Conservation (phyloP, 495 filamentous ascomycete genomes). For the Emericellopsis terricola region DNA sequence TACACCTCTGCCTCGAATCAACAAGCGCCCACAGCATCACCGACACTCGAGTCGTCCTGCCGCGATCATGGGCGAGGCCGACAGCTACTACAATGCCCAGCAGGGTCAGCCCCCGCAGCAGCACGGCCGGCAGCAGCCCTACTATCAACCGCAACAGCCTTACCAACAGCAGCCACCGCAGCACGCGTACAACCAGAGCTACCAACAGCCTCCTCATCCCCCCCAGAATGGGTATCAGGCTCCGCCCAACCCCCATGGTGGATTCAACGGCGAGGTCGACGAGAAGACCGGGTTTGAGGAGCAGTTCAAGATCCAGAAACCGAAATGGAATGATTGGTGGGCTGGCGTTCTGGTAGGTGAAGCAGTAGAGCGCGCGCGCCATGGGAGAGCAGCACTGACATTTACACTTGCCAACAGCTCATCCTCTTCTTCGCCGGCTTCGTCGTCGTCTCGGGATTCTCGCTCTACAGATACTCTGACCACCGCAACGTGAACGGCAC, state of each 20-base stretch:
- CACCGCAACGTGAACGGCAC: slow-evolving; percentile 50
- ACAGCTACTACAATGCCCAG: slow-evolving; percentile 1
- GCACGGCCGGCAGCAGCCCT: neutral
- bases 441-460: slow-evolving; percentile 55
- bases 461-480: slow-evolving; percentile 53
- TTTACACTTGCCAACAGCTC: slow-evolving; percentile 27
- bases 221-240: slow-evolving; percentile 5
- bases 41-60: neutral
- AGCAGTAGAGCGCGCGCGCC: neutral
- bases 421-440: slow-evolving; percentile 59
- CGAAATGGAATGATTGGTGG: slow-evolving; percentile 82
- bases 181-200: neutral
- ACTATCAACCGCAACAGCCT: slow-evolving; percentile 6
- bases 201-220: slow-evolving; percentile 2
- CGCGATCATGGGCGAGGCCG: slow-evolving; percentile 3
- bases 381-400: too few relatives aligned
- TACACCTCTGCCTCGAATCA: too few relatives aligned
- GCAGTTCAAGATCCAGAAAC: slow-evolving; percentile 59
- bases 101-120: slow-evolving; percentile 1
- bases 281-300: slow-evolving; percentile 53
- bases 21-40: too few relatives aligned
- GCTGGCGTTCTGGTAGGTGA: slow-evolving; percentile 51
- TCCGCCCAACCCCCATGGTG: slow-evolving; percentile 1
- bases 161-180: slow-evolving; percentile 6
- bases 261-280: too few relatives aligned